phyloP scores from a whole-genome alignment of 2,329 filamentous ascomycete species.

The Pestalotiopsis sp. region DNA sequence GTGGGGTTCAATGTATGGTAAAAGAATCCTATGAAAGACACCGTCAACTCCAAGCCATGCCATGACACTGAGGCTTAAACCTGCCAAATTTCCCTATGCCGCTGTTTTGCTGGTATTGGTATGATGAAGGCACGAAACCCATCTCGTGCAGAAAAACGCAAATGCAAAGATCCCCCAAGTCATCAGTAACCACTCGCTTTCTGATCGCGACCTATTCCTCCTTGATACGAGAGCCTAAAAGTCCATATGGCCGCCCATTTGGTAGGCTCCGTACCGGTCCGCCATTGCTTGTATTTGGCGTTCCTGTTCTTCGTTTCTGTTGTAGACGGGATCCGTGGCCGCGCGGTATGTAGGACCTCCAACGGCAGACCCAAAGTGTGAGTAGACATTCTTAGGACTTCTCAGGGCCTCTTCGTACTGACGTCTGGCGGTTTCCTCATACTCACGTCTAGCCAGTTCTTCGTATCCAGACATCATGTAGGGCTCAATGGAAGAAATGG shows the following conservation, averaged over 20 bases:
- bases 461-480: constrained; percentile 88
- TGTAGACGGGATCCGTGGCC: constrained; percentile 73
- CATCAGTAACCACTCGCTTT: neutral
- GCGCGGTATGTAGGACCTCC: constrained; percentile 49
- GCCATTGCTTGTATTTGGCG: constrained; percentile 63
- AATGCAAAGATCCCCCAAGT: neutral
- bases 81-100: neutral
- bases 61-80: neutral
- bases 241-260: constrained; percentile 43
- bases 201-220: neutral
- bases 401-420: constrained; percentile 33
- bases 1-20: constrained; percentile 2
- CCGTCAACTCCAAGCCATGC: constrained; percentile 4
- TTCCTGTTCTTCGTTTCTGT: constrained; percentile 41
- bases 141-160: neutral
- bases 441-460: constrained; percentile 65
- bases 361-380: constrained; percentile 44
- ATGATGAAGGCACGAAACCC: neutral
- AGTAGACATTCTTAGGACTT: constrained; percentile 43
- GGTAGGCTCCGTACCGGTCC: constrained; percentile 67
- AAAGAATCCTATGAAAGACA: constrained; percentile 9
- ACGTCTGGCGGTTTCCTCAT: constrained; percentile 52
- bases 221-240: constrained; percentile 15
- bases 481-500: constrained; percentile 64
- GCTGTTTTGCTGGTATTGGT: neutral